A percentile compares a stretch with the other conserved stretches of the same genome.
Conservation (phyloP, 257 asterid species). For the Capsicum baccatum region DNA sequence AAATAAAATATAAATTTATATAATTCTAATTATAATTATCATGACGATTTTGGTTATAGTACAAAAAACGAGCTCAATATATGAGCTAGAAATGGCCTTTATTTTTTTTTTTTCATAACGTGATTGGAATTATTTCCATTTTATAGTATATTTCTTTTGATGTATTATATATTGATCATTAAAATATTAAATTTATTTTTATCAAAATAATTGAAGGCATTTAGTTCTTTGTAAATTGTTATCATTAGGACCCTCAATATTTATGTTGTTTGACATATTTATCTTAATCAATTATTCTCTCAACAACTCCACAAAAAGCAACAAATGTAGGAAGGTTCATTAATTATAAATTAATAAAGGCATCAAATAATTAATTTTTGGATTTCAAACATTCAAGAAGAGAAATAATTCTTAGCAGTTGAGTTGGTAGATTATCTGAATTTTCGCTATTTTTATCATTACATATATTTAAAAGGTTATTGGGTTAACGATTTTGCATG, state of each 20-base stretch:
- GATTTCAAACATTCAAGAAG: neutral
- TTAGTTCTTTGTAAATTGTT: neutral
- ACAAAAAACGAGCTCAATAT: neutral
- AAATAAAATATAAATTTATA: neutral
- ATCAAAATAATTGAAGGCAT: neutral
- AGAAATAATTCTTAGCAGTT: no score
- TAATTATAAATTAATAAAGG: neutral
- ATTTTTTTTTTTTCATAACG: neutral
- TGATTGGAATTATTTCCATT: neutral
- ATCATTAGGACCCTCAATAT: neutral
- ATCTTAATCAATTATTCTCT: constrained; percentile 6
- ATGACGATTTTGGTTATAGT: neutral
- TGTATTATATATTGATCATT: neutral
- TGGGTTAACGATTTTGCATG: neutral
- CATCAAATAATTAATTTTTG: neutral
- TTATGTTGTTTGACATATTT: neutral
- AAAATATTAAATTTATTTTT: neutral
- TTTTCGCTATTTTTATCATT: no score
- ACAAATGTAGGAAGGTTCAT: neutral
- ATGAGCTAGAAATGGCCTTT: neutral
- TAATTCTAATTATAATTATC: neutral
- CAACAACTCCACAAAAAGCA: neutral
- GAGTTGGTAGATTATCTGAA: no score
- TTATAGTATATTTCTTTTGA: neutral
- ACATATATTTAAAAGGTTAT: no score